Percentiles rank a stretch among this genome's conserved stretches.
phyloP scores from a whole-genome alignment of 2,329 filamentous ascomycete species.

The Microcera coccophila region DNA sequence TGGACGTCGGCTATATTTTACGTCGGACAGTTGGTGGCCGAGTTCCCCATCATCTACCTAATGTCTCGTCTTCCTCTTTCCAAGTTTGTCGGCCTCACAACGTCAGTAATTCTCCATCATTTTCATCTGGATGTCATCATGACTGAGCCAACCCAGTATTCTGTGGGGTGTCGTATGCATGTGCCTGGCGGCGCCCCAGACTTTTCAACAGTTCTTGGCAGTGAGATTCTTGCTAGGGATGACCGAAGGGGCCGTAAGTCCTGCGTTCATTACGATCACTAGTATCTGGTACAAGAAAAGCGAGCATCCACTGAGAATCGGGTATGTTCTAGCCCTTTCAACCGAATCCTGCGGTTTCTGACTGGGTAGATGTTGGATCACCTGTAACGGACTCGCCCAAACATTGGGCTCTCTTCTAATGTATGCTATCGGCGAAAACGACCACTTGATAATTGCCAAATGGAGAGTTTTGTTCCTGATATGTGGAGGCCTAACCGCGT shows the following conservation, averaged over 20 bases:
- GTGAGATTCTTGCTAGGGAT: conserved; percentile 1
- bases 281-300: conserved; percentile 3
- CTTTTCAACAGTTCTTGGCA: not conserved
- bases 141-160: no score
- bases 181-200: not conserved
- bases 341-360: not conserved
- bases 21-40: conserved; percentile 1
- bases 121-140: no score
- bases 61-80: conserved; percentile 2
- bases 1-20: conserved; percentile 3
- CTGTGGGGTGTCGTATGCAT: no score
- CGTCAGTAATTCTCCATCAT: no score
- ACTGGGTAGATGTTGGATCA: not conserved
- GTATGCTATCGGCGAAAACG: not conserved
- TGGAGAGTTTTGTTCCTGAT: conserved; percentile 4
- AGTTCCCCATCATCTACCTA: conserved; percentile 4
- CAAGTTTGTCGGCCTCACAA: conserved; percentile 1
- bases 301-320: conserved; percentile 2
- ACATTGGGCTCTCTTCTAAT: conserved; percentile 3
- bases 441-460: not conserved
- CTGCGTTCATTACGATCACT: conserved; percentile 4
- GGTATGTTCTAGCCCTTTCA: not conserved
- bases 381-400: conserved; percentile 4
- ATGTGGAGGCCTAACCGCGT: not conserved
- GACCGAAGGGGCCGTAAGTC: not conserved